phyloP scores from a whole-genome alignment of 176 grass and related monocot species.

The Neostapfia colusana region DNA sequence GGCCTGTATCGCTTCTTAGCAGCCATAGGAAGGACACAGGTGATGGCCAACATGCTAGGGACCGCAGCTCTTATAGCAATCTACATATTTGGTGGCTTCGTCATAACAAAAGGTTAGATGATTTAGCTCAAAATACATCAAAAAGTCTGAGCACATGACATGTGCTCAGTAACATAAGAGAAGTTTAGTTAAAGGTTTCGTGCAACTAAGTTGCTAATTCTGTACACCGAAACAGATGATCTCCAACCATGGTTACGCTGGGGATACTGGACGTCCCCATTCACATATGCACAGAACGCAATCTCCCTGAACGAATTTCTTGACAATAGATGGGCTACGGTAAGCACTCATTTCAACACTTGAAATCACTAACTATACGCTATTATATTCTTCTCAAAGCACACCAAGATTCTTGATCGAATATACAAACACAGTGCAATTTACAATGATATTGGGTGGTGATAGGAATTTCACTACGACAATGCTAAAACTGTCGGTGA shows the following conservation, averaged over 20 bases:
- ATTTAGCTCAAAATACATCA: conserved; percentile 29
- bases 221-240: conserved; percentile 41
- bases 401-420: conserved; percentile 26
- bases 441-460: conserved; percentile 35
- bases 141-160: conserved; percentile 7
- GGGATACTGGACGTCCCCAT: conserved; percentile 69
- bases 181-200: not conserved
- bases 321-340: conserved; percentile 81
- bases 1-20: conserved; percentile 80
- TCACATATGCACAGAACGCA: conserved; percentile 71
- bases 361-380: conserved; percentile 4
- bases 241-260: conserved; percentile 69
- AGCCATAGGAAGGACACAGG: conserved; percentile 80
- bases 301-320: conserved; percentile 66
- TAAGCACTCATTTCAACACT: conserved; percentile 47
- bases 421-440: not conserved
- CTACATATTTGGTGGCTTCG: conserved; percentile 74
- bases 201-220: conserved; percentile 32
- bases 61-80: conserved; percentile 65
- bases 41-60: conserved; percentile 73
- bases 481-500: conserved; percentile 63
- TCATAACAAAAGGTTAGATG: conserved; percentile 84
- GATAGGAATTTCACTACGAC: conserved; percentile 62
- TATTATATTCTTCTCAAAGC: conserved; percentile 1
- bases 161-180: not conserved